Base-by-base conservation (phyloP, 2,329 filamentous ascomycete species). In the Fusarium metavorans region DNA sequence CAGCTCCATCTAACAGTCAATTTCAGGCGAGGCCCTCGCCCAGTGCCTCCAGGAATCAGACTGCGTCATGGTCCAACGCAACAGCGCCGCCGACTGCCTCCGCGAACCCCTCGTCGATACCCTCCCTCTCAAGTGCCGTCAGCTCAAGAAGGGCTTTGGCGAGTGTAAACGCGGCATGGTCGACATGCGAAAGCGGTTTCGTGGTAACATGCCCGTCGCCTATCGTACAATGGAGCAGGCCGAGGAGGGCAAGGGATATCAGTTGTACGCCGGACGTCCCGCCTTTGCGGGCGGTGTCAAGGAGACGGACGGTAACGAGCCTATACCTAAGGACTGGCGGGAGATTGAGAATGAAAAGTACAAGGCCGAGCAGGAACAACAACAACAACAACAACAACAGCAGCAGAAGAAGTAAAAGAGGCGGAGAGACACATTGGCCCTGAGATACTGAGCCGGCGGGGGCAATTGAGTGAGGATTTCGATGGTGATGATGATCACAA, bases 121-220 rank as follows among this genome's bases (percentile, higher is more conserved):
- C 8, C 91, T 99, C 16, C 96, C 97, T 23, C 92, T 90, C 27
- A 92, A 93, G 84, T 99, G 97, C 85, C 95, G 96, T 82, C 96
- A 98, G 84, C 89, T 99, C 70, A 95, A 96, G 83, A 95, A 95
- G 83, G 95, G 95, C 54, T 97, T 97, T 80, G 94, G 94, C 82
- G 94, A 98, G 82, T 99, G 97, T 89, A 97, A 97, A 81, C 93
- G 96, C 75, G 97, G 97, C 75, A 91, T 97, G 91, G 93, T 98
- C 78, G 97, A 99, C 83, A 99, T 99, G 97, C 94, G 97, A 83
- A 98, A 98, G 87, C 93, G 97, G 37, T 98, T 99, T 85, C 91
- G 97, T 66, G 97, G 97, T 68, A 98, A 98, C 86, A 91, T 95
- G 82, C 95, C 97, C 64, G 92, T 97, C 75, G 88, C 91, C 27